Evolutionary conservation across 2,329 filamentous ascomycete species (phyloP).

Genomic region (Cladosporium austrohemisphaericum): DNA sequence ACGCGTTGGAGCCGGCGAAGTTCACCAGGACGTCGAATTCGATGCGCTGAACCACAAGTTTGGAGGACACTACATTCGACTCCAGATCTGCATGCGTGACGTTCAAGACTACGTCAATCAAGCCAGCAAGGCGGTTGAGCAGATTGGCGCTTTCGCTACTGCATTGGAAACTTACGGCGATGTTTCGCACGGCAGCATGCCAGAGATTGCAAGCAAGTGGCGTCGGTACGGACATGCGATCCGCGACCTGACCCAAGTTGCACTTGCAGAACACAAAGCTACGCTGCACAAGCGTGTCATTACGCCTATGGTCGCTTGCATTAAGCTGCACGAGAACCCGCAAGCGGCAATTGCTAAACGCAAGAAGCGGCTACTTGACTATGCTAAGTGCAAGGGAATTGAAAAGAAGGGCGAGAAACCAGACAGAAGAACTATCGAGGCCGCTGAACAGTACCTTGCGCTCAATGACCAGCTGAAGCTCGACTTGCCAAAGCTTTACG

Average conservation of each 20-base stretch:
- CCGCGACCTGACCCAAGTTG: conserved; percentile 77
- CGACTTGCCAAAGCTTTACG: conserved; percentile 80
- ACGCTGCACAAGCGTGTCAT: conserved; percentile 79
- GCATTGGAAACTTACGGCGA: conserved; percentile 81
- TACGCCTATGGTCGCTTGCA: conserved; percentile 73
- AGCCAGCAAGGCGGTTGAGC: conserved; percentile 71
- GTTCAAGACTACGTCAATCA: conserved; percentile 91
- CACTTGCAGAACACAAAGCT: conserved; percentile 72
- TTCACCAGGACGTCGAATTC: conserved; percentile 78
- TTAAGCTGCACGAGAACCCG: conserved; percentile 77
- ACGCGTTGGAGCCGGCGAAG: conserved; percentile 60
- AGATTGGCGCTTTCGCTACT: conserved; percentile 74
- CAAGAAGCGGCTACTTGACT: conserved; percentile 86
- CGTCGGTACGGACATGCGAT: conserved; percentile 84
- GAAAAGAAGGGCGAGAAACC: conserved; percentile 78
- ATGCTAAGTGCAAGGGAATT: conserved; percentile 73
- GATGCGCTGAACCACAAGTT: conserved; percentile 79
- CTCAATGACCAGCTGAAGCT: conserved; percentile 91
- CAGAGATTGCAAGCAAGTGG: conserved; percentile 92
- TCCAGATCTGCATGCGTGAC: conserved; percentile 89
- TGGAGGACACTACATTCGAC: conserved; percentile 82
- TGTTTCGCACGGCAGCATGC: conserved; percentile 63
- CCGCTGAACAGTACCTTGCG: conserved; percentile 83
- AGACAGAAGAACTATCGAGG: conserved; percentile 78
- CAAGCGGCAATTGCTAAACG: conserved; percentile 91